These are phyloP conservation scores for Hortaea werneckii DNA, from an alignment of 2,329 filamentous ascomycete genomes.

Conservation along the genomic window DNA sequence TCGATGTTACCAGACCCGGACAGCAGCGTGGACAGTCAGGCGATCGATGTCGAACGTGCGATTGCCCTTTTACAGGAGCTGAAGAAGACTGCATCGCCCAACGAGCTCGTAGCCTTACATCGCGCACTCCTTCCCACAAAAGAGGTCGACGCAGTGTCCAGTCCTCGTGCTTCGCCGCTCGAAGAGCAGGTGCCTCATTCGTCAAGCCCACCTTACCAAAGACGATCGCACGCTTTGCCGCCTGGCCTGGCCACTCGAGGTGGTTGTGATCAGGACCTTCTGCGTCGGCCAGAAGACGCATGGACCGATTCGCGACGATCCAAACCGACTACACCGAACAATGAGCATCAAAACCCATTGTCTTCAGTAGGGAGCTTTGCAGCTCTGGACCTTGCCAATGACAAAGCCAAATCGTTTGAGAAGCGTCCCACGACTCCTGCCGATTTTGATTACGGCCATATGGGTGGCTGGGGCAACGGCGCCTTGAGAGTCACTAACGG, in stretches of 20 bases:
- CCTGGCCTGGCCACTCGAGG: conserved; percentile 17
- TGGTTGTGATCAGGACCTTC: conserved; percentile 17
- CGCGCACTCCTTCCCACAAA: conserved; percentile 26
- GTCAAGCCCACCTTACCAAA: neutral
- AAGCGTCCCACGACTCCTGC: conserved; percentile 30
- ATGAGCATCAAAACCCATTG: neutral
- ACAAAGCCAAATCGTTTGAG: neutral
- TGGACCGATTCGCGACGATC: conserved; percentile 1
- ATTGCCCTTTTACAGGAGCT: conserved; percentile 38
- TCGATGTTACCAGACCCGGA: conserved; percentile 21
- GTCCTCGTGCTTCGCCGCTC: conserved; percentile 9
- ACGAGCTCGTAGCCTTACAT: conserved; percentile 36
- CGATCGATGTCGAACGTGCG: conserved; percentile 35
- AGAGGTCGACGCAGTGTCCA: conserved; percentile 12
- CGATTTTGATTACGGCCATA: conserved; percentile 33
- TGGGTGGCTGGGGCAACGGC: conserved; percentile 33
- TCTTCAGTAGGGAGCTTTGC: conserved; percentile 9
- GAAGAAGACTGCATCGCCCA: conserved; percentile 38
- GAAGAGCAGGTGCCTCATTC: conserved; percentile 8
- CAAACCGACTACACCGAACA: neutral
- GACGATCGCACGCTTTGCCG: conserved; percentile 8
- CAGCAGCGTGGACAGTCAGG: conserved; percentile 9
- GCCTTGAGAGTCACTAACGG: conserved; percentile 40
- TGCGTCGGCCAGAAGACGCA: conserved; percentile 18
- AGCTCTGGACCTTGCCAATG: conserved; percentile 13